Conservation (phyloP, 1,284 basidiomycete species). For the Ceratobasidium sp. region DNA sequence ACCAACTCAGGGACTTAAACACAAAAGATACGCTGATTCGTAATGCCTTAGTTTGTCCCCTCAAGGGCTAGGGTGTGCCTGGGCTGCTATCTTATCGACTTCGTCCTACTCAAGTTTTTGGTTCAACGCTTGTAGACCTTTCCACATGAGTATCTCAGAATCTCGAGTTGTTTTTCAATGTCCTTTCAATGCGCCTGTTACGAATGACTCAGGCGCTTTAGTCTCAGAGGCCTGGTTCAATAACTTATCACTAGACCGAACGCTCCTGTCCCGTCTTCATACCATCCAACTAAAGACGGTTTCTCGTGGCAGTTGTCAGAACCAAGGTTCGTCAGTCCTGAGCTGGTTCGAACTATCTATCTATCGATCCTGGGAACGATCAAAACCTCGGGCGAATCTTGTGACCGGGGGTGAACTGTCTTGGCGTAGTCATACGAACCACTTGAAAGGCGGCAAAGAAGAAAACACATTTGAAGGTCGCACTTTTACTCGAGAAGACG, state of each 20-base stretch:
- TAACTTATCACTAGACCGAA: not conserved
- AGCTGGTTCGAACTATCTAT: slow-evolving; percentile 6
- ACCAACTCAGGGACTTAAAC: not conserved
- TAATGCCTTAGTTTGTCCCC: not conserved
- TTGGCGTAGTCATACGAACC: not conserved
- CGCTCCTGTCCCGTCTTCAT: slow-evolving; percentile 1
- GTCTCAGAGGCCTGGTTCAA: not conserved
- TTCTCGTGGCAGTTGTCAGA: not conserved
- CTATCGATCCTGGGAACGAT: not conserved
- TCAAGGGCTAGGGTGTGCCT: not conserved
- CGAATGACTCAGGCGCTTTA: not conserved
- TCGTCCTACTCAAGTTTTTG: not conserved
- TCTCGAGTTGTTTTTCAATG: not conserved
- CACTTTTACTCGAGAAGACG: not conserved
- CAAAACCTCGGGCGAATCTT: not conserved
- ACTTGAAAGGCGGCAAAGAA: too few species aligned
- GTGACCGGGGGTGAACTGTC: not conserved
- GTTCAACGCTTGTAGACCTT: not conserved
- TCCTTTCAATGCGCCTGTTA: not conserved
- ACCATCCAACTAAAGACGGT: slow-evolving; percentile 3
- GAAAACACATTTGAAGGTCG: not conserved
- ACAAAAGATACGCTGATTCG: not conserved
- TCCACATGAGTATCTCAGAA: too few species aligned
- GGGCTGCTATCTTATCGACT: not conserved
- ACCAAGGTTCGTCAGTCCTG: not conserved